These are phyloP conservation scores for Hymenoscyphus repandus DNA, from an alignment of 2,329 filamentous ascomycete species.

Conservation along the genomic window DNA sequence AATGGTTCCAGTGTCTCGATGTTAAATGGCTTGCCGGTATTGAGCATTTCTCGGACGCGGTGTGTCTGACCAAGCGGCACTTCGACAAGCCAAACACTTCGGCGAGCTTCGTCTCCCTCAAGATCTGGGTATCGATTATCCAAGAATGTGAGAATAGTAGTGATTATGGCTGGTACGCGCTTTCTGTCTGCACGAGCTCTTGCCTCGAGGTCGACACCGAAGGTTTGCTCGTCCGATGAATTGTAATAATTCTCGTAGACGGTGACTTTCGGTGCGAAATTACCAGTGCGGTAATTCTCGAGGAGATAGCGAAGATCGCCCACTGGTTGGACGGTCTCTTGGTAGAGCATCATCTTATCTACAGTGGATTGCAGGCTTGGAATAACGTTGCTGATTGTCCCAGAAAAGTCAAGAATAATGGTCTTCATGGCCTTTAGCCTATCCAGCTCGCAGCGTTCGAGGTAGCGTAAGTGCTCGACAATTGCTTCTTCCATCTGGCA, in stretches of 20 bases:
- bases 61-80: constrained; percentile 83
- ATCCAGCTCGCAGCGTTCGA: constrained; percentile 95
- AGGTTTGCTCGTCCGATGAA: constrained; percentile 93
- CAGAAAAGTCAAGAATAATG: constrained; percentile 94
- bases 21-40: constrained; percentile 77
- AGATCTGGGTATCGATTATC: constrained; percentile 97
- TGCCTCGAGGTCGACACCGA: constrained; percentile 96
- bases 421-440: constrained; percentile 97
- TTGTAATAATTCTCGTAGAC: constrained; percentile 99
- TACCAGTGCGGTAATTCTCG: constrained; percentile 94
- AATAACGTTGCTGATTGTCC: constrained; percentile 95
- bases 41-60: constrained; percentile 74
- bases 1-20: constrained; percentile 77
- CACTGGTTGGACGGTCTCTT: constrained; percentile 93
- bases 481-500: constrained; percentile 97
- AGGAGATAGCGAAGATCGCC: constrained; percentile 89
- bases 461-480: constrained; percentile 85
- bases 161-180: constrained; percentile 87
- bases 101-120: constrained; percentile 88
- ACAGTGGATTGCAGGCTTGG: constrained; percentile 92
- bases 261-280: constrained; percentile 82
- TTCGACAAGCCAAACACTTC: constrained; percentile 90
- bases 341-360: constrained; percentile 98
- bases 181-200: constrained; percentile 91
- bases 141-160: constrained; percentile 87